These are phyloP conservation scores for Apiotrichum laibachii DNA, from an alignment of 1,284 basidiomycete genomes.

Conservation along the genomic window DNA sequence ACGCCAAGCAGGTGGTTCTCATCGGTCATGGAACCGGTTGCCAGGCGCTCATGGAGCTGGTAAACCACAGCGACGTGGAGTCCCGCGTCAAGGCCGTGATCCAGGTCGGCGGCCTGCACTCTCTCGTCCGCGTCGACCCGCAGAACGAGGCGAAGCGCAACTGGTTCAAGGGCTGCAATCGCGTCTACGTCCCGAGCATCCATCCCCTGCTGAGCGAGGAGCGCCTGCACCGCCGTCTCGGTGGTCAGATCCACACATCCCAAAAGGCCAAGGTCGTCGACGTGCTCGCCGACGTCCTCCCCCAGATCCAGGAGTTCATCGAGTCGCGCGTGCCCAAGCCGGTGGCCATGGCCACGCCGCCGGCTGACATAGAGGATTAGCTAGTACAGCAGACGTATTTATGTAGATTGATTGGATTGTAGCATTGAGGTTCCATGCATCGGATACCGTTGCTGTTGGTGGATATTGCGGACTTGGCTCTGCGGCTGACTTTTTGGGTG, in stretches of 20 bases:
- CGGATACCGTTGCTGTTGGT: not conserved
- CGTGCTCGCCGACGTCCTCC: slow-evolving; percentile 42
- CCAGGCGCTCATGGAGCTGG: slow-evolving; percentile 67
- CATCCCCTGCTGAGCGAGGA: slow-evolving; percentile 46
- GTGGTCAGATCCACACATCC: slow-evolving; percentile 43
- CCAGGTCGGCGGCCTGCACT: slow-evolving; percentile 69
- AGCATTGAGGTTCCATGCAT: slow-evolving; percentile 9
- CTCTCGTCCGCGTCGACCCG: slow-evolving; percentile 45
- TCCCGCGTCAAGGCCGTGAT: slow-evolving; percentile 65
- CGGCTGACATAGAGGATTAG: not conserved
- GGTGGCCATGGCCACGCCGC: not conserved
- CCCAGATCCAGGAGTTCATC: slow-evolving; percentile 43
- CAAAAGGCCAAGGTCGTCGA: slow-evolving; percentile 45
- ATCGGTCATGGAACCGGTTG: slow-evolving; percentile 85
- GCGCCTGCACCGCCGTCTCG: slow-evolving; percentile 40
- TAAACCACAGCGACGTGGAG: slow-evolving; percentile 65
- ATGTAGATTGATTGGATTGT: slow-evolving; percentile 1
- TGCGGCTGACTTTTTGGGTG: too few relatives aligned
- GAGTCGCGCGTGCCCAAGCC: slow-evolving; percentile 24
- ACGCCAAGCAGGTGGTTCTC: slow-evolving; percentile 68
- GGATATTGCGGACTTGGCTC: too few relatives aligned
- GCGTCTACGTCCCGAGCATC: slow-evolving; percentile 42
- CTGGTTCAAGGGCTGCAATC: slow-evolving; percentile 48
- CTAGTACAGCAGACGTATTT: not conserved
- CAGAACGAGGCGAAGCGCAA: slow-evolving; percentile 33